A percentile compares a stretch with the other conserved stretches of the same genome.
These are phyloP conservation scores for Leucosporidium creatinivorum DNA, from an alignment of 768 basidiomycete species.

Conservation along the genomic window DNA sequence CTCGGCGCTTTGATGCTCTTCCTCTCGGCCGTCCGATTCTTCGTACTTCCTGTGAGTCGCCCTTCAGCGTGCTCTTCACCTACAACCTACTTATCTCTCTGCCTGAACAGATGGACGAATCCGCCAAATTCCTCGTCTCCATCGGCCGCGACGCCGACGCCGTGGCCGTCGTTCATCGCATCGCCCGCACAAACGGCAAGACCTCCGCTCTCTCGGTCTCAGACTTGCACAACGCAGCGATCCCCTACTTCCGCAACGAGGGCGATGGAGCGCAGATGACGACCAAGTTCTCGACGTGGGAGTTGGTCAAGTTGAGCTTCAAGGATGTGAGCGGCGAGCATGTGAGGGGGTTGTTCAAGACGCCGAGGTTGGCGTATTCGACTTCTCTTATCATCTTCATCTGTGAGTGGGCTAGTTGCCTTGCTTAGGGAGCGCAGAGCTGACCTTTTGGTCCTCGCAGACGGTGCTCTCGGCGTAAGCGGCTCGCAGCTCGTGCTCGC, in stretches of 20 bases:
- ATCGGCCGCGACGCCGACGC: constrained; percentile 56
- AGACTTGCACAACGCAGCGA: constrained; percentile 39
- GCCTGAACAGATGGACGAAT: constrained; percentile 50
- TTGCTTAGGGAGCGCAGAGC: constrained; percentile 45
- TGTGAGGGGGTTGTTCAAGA: constrained; percentile 50
- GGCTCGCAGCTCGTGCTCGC: background rate
- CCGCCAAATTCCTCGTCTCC: constrained; percentile 56
- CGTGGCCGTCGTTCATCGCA: constrained; percentile 49
- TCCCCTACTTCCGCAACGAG: constrained; percentile 16
- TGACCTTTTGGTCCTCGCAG: background rate
- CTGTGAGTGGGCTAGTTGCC: constrained; percentile 55
- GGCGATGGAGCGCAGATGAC: constrained; percentile 9
- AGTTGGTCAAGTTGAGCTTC: background rate
- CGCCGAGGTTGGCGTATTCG: constrained; percentile 47
- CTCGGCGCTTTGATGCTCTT: constrained; percentile 46
- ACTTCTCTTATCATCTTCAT: constrained; percentile 48
- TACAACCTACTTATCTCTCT: too few relatives aligned
- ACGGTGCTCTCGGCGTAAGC: background rate
- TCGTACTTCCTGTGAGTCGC: constrained; percentile 48
- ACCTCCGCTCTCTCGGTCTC: constrained; percentile 49
- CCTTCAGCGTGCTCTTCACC: too few relatives aligned
- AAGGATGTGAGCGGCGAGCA: constrained; percentile 37
- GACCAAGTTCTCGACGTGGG: constrained; percentile 1
- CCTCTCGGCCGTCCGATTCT: constrained; percentile 53
- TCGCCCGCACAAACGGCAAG: constrained; percentile 50